A percentile compares a stretch with the other conserved stretches of the same genome.
phyloP scores from a whole-genome alignment of 2,329 filamentous ascomycete species.

The Alternaria dauci region DNA sequence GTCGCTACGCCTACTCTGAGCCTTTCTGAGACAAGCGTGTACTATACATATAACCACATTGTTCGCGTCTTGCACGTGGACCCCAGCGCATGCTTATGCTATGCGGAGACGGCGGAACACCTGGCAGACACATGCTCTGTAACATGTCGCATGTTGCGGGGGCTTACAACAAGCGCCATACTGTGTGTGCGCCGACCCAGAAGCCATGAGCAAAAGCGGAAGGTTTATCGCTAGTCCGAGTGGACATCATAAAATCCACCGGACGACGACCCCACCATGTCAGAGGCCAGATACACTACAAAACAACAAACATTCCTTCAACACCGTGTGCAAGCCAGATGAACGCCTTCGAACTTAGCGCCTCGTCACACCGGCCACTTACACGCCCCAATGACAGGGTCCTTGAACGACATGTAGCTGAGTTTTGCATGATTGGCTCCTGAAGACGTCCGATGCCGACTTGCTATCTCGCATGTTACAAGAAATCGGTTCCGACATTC shows the following conservation, averaged over 20 bases:
- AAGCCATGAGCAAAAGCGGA: background rate
- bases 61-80: conserved; percentile 1
- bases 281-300: background rate
- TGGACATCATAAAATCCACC: background rate
- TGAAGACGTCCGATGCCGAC: conserved; percentile 16
- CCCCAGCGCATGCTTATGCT: background rate
- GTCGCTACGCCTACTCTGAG: background rate
- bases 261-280: background rate
- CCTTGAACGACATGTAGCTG: conserved; percentile 17
- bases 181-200: background rate
- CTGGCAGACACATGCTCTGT: conserved; percentile 12
- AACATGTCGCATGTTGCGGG: conserved; percentile 20
- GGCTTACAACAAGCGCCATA: conserved; percentile 18
- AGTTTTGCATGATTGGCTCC: conserved; percentile 21
- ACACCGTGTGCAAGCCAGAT: conserved; percentile 7
- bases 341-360: conserved; percentile 7
- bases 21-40: background rate
- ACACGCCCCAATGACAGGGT: conserved; percentile 26
- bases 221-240: background rate
- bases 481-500: conserved; percentile 23
- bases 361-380: conserved; percentile 21
- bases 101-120: conserved; percentile 19
- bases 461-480: conserved; percentile 1
- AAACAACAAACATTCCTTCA: background rate
- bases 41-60: background rate